phyloP scores from a whole-genome alignment of 1,139 yeast genomes.

The Meyerozyma guilliermondii region DNA sequence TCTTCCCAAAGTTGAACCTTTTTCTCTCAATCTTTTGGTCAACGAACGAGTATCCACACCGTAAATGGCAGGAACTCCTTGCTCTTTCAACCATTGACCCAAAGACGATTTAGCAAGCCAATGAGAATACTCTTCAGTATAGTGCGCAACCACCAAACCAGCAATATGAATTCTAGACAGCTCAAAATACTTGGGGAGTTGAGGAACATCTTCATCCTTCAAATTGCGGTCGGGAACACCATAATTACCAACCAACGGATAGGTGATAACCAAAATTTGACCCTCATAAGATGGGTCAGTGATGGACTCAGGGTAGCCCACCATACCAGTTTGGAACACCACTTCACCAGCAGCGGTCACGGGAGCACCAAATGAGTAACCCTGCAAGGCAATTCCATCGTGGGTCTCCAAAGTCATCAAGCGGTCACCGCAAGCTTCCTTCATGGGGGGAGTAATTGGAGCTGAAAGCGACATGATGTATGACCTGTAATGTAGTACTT shows the following conservation, averaged over 20 bases:
- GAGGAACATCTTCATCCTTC: slow-evolving; percentile 68
- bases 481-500: slow-evolving; percentile 5
- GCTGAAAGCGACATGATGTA: slow-evolving; percentile 34
- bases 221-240: slow-evolving; percentile 93
- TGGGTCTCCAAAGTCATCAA: slow-evolving; percentile 88
- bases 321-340: slow-evolving; percentile 99
- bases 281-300: slow-evolving; percentile 99
- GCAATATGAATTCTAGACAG: slow-evolving; percentile 90
- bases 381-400: slow-evolving; percentile 86
- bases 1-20: slow-evolving; percentile 93
- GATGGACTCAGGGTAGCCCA: slow-evolving; percentile 97
- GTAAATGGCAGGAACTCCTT: slow-evolving; percentile 92
- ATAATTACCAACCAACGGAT: slow-evolving; percentile 95
- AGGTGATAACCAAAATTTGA: slow-evolving; percentile 94
- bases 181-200: slow-evolving; percentile 89
- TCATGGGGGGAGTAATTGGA: slow-evolving; percentile 88
- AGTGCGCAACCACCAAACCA: slow-evolving; percentile 95
- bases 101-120: slow-evolving; percentile 87
- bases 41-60: slow-evolving; percentile 97
- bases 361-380: slow-evolving; percentile 97
- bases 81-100: slow-evolving; percentile 88
- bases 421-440: slow-evolving; percentile 64
- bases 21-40: slow-evolving; percentile 87
- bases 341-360: slow-evolving; percentile 91
- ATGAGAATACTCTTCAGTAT: slow-evolving; percentile 95